Evolutionary conservation across 2,329 filamentous ascomycete species (phyloP), one percentile per base, ranked within the genome.

Genomic region (Curvularia lunata): DNA sequence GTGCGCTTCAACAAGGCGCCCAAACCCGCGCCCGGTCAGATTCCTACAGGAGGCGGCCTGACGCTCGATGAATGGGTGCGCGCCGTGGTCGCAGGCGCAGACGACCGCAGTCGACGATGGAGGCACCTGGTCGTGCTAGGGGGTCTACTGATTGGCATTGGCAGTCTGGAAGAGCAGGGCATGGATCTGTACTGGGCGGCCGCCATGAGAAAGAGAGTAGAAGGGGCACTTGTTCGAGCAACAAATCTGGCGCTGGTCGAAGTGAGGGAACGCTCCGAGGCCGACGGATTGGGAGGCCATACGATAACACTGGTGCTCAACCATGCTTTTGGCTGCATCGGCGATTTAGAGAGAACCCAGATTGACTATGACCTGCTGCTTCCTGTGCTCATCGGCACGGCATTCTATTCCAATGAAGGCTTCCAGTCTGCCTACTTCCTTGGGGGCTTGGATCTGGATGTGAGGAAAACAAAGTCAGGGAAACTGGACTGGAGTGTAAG

Each of bases 81-180:
- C 61, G 85, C 86, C 1, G 79, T 87, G 2, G 81, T 85, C 2
- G 81, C 80, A 40, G 86, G 86, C 8, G 86, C 86, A 16, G 84
- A 88, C 68, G 86, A 85, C 43, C 83, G 81, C 66, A 88, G 81
- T 28, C 84, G 82, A 18, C 82, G 91, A 70, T 97, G 92, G 92
- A 88, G 92, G 75, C 92, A 97, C 75, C 77, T 92, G 28, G 81
- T 97, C n/a, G 84, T 93, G 5, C 84, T 97, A 8, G 88, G 88
- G 0, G 93, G 92, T 3, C 80, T 96, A 21, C 77, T 97, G 56
- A 84, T 94, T 71, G 92, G 91, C 8, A 88, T 93, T 70, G 89
- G 68, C 3, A 71, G 60, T 37, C 63, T 74, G 25, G 74, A 78
- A 63, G 71, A 76, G 65, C 72, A 75, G 38, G 75, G 84, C 16